Percentiles rank a stretch among this genome's conserved stretches.
These are phyloP conservation scores for Yamadazyma atmosphaerica DNA, from an alignment of 1,139 yeast genomes.

Conservation along the genomic window DNA sequence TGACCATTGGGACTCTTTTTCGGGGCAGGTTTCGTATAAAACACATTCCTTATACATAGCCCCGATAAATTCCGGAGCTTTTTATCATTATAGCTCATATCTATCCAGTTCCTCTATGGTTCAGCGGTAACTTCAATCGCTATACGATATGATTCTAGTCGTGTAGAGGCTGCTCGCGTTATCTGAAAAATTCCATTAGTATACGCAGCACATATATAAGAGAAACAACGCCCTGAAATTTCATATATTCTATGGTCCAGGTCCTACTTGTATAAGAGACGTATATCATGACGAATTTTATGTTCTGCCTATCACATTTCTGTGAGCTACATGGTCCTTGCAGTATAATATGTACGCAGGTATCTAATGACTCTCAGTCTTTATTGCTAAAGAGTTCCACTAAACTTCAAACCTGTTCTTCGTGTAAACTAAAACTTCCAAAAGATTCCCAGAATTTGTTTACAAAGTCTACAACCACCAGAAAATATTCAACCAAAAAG, in stretches of 20 bases:
- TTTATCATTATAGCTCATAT: slow-evolving; percentile 10
- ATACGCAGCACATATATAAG: neutral
- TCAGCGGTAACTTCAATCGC: neutral
- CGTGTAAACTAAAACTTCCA: slow-evolving; percentile 57
- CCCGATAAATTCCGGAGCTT: slow-evolving; percentile 14
- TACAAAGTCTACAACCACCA: slow-evolving; percentile 14
- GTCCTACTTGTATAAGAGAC: too few relatives aligned
- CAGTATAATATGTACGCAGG: slow-evolving; percentile 71
- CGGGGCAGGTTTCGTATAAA: neutral
- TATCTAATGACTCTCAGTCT: slow-evolving; percentile 10
- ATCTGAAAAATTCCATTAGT: neutral
- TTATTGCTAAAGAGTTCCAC: slow-evolving; percentile 25
- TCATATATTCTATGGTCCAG: too few relatives aligned
- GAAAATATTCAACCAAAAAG: slow-evolving; percentile 5
- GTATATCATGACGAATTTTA: slow-evolving; percentile 32
- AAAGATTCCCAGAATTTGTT: slow-evolving; percentile 30
- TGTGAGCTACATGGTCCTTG: slow-evolving; percentile 89
- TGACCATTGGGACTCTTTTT: neutral
- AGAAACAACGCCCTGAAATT: too few relatives aligned
- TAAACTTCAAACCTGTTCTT: slow-evolving; percentile 53
- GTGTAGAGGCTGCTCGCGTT: neutral
- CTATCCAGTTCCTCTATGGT: neutral
- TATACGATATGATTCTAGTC: neutral
- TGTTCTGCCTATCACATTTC: slow-evolving; percentile 71
- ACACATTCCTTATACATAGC: slow-evolving; percentile 11